These are phyloP conservation scores for Pleodorina starrii DNA, from an alignment of 139 green algal genomes.

Conservation along the genomic window DNA sequence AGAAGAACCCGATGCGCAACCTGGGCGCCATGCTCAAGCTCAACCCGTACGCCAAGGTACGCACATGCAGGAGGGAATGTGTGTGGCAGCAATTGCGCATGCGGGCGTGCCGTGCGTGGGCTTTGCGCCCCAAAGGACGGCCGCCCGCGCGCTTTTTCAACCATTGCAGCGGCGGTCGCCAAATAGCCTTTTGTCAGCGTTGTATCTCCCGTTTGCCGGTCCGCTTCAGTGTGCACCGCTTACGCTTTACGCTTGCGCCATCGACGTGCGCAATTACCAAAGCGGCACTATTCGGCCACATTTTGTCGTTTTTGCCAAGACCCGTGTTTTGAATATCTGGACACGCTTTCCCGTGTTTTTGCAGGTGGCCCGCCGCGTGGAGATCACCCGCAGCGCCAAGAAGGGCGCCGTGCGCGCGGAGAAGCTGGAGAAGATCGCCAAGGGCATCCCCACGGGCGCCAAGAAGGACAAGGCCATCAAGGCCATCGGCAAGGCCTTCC, in stretches of 20 bases:
- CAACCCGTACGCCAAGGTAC: conserved; percentile 94
- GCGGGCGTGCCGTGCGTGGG: too few relatives aligned
- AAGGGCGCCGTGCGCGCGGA: conserved; percentile 61
- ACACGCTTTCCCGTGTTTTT: too few relatives aligned
- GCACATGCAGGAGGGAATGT: neutral
- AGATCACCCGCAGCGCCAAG: conserved; percentile 57
- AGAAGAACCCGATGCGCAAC: conserved; percentile 99
- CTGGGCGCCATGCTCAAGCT: conserved; percentile 95
- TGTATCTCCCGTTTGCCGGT: too few relatives aligned
- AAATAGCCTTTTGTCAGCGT: too few relatives aligned
- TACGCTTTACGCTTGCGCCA: too few relatives aligned
- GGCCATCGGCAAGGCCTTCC: conserved; percentile 73
- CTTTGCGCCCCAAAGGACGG: too few relatives aligned
- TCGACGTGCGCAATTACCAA: too few relatives aligned
- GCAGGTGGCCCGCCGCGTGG: conserved; percentile 67
- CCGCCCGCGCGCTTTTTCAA: too few relatives aligned
- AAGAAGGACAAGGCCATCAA: conserved; percentile 71
- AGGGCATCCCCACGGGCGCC: conserved; percentile 64
- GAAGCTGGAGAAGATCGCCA: conserved; percentile 79
- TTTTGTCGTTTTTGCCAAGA: too few relatives aligned
- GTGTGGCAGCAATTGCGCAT: neutral
- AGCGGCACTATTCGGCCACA: too few relatives aligned
- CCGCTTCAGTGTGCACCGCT: neutral
- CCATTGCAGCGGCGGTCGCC: too few relatives aligned
- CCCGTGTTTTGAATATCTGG: too few relatives aligned